Percentiles rank a stretch among this genome's conserved stretches.
phyloP scores from a whole-genome alignment of 257 asterid genomes.

The Forsythia suspensa region DNA sequence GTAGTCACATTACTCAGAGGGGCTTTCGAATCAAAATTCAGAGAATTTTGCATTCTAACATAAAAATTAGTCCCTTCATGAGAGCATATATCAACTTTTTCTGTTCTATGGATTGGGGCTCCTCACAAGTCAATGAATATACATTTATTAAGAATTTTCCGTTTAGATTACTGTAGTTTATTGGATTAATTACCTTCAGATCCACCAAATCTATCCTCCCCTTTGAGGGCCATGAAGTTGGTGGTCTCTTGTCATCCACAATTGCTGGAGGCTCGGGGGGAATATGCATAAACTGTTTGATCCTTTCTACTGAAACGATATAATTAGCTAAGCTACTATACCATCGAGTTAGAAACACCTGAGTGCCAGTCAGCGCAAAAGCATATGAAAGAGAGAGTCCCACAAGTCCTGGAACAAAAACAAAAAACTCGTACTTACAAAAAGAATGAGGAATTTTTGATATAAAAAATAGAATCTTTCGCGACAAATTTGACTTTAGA shows the following conservation, averaged over 20 bases:
- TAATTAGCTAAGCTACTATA: slow-evolving; percentile 59
- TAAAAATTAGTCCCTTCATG: not conserved
- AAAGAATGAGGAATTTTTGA: not conserved
- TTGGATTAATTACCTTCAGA: slow-evolving; percentile 43
- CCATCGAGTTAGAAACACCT: slow-evolving; percentile 62
- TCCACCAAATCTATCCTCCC: slow-evolving; percentile 64
- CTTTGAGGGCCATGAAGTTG: slow-evolving; percentile 61
- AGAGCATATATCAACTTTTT: not conserved
- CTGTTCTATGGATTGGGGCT: not conserved
- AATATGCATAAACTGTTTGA: slow-evolving; percentile 72
- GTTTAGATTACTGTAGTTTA: not conserved
- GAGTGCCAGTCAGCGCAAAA: slow-evolving; percentile 53
- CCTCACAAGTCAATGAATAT: no score
- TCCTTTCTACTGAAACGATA: slow-evolving; percentile 71
- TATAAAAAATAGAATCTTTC: not conserved
- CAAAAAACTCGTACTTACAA: not conserved
- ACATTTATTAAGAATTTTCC: no score
- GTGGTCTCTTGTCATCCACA: slow-evolving; percentile 54
- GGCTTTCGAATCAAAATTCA: no score
- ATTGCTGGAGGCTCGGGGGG: slow-evolving; percentile 67
- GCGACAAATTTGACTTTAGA: not conserved
- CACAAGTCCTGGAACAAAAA: slow-evolving; percentile 52
- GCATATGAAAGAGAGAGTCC: slow-evolving; percentile 84
- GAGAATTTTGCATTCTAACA: not conserved
- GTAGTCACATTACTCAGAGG: no score